These are phyloP conservation scores for Monascus ruber DNA, from an alignment of 2,329 filamentous ascomycete species.

Conservation along the genomic window DNA sequence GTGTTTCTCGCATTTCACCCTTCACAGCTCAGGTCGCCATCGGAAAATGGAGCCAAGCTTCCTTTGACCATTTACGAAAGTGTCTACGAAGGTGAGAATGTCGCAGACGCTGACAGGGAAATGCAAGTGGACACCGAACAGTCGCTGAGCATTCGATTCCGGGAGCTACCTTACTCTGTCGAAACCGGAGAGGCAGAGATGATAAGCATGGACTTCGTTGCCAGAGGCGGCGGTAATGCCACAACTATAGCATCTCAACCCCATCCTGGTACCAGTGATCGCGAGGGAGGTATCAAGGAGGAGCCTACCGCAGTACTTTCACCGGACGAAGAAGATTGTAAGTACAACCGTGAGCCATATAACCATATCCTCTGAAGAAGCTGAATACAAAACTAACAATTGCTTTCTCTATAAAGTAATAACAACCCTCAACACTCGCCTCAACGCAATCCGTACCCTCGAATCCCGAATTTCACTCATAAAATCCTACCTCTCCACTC, in stretches of 20 bases:
- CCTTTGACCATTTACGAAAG: slow-evolving; percentile 88
- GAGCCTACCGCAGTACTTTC: slow-evolving; percentile 32
- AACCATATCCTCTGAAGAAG: background rate
- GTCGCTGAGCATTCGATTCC: slow-evolving; percentile 58
- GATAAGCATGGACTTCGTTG: slow-evolving; percentile 92
- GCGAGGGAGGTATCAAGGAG: slow-evolving; percentile 21
- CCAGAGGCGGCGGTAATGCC: slow-evolving; percentile 71
- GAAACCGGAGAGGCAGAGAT: slow-evolving; percentile 95
- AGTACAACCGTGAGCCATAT: slow-evolving; percentile 8
- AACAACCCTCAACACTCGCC: slow-evolving; percentile 65
- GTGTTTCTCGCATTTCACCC: slow-evolving; percentile 82
- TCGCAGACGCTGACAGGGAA: slow-evolving; percentile 46
- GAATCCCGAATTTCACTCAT: slow-evolving; percentile 64
- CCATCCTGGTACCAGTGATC: slow-evolving; percentile 7
- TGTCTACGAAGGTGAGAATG: slow-evolving; percentile 59
- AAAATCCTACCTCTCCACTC: slow-evolving; percentile 61
- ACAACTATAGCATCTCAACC: slow-evolving; percentile 41
- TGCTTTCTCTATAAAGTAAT: slow-evolving; percentile 35
- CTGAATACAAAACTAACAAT: background rate
- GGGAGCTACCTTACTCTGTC: slow-evolving; percentile 72
- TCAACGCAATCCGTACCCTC: slow-evolving; percentile 90
- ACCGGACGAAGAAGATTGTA: slow-evolving; percentile 54
- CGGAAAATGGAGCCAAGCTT: slow-evolving; percentile 61
- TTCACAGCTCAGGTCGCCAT: slow-evolving; percentile 39
- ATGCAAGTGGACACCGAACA: slow-evolving; percentile 56